Evolutionary conservation across 179 eudicot species (phyloP).

Genomic region (Beta corolliflora): DNA sequence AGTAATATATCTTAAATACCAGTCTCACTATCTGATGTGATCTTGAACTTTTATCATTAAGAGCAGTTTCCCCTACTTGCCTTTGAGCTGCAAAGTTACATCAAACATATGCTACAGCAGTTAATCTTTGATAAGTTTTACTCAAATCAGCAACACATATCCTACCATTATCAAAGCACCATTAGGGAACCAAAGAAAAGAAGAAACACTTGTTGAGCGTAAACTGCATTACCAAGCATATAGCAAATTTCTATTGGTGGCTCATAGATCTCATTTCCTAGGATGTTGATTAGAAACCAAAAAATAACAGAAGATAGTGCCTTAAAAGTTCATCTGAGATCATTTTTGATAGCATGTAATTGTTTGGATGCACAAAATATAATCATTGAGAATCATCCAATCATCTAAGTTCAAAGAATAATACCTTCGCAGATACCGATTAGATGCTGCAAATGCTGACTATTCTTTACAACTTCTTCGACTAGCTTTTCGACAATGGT

Average conservation of each 20-base stretch:
- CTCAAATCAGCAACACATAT: not conserved
- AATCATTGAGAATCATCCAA: not conserved
- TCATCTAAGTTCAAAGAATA: not conserved
- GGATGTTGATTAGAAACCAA: not conserved
- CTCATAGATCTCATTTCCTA: too few relatives aligned
- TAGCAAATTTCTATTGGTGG: too few relatives aligned
- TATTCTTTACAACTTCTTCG: constrained; percentile 44
- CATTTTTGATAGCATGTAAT: not conserved
- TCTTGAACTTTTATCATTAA: constrained; percentile 91
- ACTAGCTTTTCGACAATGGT: constrained; percentile 51
- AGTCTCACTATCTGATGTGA: constrained; percentile 94
- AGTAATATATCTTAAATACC: constrained; percentile 36
- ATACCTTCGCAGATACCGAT: constrained; percentile 52
- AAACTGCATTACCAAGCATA: too few relatives aligned
- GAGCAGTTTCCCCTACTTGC: constrained; percentile 93
- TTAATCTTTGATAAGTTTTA: not conserved
- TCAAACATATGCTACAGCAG: not conserved
- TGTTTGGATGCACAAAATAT: not conserved
- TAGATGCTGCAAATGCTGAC: constrained; percentile 45
- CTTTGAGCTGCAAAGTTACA: constrained; percentile 72
- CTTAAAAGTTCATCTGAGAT: not conserved
- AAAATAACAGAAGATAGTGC: not conserved
- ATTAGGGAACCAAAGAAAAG: not conserved
- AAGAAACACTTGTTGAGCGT: not conserved
- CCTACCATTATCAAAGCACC: constrained; percentile 1